Conservation (phyloP, 2,329 filamentous ascomycete species). For the Talaromyces albobiverticillius region DNA sequence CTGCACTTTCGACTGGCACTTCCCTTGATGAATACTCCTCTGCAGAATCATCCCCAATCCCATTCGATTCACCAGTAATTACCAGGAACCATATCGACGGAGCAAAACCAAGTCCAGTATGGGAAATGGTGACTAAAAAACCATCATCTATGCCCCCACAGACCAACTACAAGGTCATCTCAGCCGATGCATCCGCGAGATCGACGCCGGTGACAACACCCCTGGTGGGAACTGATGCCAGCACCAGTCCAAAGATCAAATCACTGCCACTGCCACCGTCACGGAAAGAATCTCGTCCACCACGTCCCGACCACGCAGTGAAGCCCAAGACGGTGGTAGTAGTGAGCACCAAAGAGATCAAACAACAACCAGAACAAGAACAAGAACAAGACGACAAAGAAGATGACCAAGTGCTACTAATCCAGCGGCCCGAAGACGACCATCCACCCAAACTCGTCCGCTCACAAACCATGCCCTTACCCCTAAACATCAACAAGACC, state of each 20-base stretch:
- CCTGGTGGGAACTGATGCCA: background rate
- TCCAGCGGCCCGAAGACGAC: background rate
- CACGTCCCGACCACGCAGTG: background rate
- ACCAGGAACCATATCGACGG: slow-evolving; percentile 19
- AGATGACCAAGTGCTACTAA: background rate
- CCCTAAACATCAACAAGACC: slow-evolving; percentile 8
- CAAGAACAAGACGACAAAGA: background rate
- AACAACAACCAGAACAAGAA: background rate
- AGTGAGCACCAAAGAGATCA: background rate
- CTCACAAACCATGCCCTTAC: slow-evolving; percentile 12
- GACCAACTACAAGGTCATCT: background rate
- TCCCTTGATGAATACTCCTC: slow-evolving; percentile 1
- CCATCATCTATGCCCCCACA: background rate
- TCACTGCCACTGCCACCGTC: background rate
- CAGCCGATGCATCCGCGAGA: background rate
- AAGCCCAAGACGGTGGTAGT: background rate
- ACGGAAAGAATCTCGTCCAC: background rate
- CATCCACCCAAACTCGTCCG: background rate
- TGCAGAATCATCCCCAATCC: slow-evolving; percentile 6
- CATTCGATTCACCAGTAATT: slow-evolving; percentile 5
- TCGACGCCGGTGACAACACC: slow-evolving; percentile 9
- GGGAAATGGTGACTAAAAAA: slow-evolving; percentile 22
- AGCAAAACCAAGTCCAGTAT: slow-evolving; percentile 20
- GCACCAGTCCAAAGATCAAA: background rate
- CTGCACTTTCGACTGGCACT: slow-evolving; percentile 10